A percentile compares a stretch with the other conserved stretches of the same genome.
phyloP scores from a whole-genome alignment of 2,329 filamentous ascomycete genomes.

The Lecanoromycetidae sp. region DNA sequence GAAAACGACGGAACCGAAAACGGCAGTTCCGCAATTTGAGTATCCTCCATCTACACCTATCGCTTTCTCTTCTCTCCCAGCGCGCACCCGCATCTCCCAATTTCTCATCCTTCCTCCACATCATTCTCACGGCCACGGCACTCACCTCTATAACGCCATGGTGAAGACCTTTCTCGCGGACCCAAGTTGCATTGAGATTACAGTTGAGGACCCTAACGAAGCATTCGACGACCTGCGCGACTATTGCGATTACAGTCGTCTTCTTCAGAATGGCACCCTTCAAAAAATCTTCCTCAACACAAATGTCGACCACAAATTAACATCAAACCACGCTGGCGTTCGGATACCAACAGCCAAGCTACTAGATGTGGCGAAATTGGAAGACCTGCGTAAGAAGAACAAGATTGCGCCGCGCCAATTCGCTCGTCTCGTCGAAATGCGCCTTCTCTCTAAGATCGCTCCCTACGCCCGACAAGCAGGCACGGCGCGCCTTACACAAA shows the following conservation, averaged over 20 bases:
- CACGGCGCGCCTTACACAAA: slow-evolving; percentile 40
- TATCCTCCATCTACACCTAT: too few relatives aligned
- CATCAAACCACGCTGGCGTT: slow-evolving; percentile 23
- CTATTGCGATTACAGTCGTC: slow-evolving; percentile 45
- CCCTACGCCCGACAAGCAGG: slow-evolving; percentile 34
- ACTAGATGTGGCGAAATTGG: slow-evolving; percentile 39
- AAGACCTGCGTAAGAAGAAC: slow-evolving; percentile 37
- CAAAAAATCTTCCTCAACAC: slow-evolving; percentile 32
- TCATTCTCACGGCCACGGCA: slow-evolving; percentile 68
- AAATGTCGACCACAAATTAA: slow-evolving; percentile 31
- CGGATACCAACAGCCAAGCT: slow-evolving; percentile 39
- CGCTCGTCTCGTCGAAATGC: slow-evolving; percentile 50
- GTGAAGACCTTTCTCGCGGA: slow-evolving; percentile 57
- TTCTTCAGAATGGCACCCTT: slow-evolving; percentile 37
- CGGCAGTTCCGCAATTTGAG: too few relatives aligned
- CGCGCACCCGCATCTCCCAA: slow-evolving; percentile 77
- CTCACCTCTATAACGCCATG: slow-evolving; percentile 68
- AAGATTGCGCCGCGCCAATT: slow-evolving; percentile 53
- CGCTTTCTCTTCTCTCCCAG: slow-evolving; percentile 52
- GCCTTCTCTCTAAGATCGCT: slow-evolving; percentile 47
- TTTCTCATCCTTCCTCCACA: slow-evolving; percentile 84
- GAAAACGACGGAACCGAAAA: too few relatives aligned
- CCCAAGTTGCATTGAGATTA: slow-evolving; percentile 64
- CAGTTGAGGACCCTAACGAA: slow-evolving; percentile 82
- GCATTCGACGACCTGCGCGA: slow-evolving; percentile 54